These are phyloP conservation scores for Cladosporium colombiae DNA, from an alignment of 2,329 filamentous ascomycete species.

Conservation along the genomic window DNA sequence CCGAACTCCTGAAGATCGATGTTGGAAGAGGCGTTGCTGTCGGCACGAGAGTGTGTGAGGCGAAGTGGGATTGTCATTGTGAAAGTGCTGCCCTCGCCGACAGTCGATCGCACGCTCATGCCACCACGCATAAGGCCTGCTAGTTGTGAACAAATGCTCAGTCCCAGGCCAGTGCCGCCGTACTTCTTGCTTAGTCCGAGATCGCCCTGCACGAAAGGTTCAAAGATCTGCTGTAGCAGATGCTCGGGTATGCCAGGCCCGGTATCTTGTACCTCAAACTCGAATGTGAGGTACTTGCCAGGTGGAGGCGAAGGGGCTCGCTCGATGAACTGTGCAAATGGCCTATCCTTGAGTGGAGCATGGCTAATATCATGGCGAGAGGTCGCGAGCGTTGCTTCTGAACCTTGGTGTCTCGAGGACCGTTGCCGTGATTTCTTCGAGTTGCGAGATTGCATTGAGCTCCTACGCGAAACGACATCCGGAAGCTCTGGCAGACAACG, in stretches of 20 bases:
- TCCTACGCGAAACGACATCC: constrained; percentile 46
- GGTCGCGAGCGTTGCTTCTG: not conserved
- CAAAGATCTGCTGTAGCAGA: constrained; percentile 82
- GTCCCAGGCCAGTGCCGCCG: constrained; percentile 81
- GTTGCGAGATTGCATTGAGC: constrained; percentile 37
- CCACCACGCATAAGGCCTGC: constrained; percentile 79
- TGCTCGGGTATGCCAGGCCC: constrained; percentile 80
- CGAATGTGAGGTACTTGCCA: constrained; percentile 70
- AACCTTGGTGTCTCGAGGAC: constrained; percentile 20
- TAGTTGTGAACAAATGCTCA: constrained; percentile 88
- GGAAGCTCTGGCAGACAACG: constrained; percentile 66
- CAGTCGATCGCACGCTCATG: constrained; percentile 69
- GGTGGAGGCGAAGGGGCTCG: constrained; percentile 52
- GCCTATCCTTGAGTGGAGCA: constrained; percentile 13
- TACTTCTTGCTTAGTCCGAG: constrained; percentile 85
- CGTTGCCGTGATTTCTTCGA: constrained; percentile 25
- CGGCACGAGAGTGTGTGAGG: constrained; percentile 68
- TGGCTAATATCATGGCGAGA: not conserved
- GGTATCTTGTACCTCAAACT: constrained; percentile 86
- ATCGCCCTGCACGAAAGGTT: constrained; percentile 94
- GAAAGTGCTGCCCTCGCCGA: constrained; percentile 77
- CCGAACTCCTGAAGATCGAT: constrained; percentile 29
- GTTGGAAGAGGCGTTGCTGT: constrained; percentile 48
- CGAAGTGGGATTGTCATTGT: constrained; percentile 79
- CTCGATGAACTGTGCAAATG: constrained; percentile 40